Conservation (phyloP, 1,284 basidiomycete genomes). For the Bondarzewia mesenterica region DNA sequence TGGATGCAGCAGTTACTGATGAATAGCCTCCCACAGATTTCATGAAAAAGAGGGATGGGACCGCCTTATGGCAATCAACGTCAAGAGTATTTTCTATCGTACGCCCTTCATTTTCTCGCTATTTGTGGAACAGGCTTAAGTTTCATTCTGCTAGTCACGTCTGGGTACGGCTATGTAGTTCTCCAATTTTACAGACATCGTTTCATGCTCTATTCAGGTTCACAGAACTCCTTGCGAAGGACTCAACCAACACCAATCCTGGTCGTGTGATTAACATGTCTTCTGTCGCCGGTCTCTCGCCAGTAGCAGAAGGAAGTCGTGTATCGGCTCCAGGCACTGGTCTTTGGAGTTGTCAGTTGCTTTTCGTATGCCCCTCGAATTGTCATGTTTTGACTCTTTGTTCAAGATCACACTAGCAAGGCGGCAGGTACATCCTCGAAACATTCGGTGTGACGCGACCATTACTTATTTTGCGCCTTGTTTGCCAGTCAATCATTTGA, state of each 20-base stretch:
- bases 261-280: conserved; percentile 79
- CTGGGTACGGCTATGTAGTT: conserved; percentile 43
- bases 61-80: conserved; percentile 69
- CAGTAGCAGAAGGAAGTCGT: conserved; percentile 37
- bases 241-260: conserved; percentile 58
- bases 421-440: conserved; percentile 43
- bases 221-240: conserved; percentile 58
- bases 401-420: conserved; percentile 70
- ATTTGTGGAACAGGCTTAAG: conserved; percentile 3
- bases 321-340: conserved; percentile 56
- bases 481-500: conserved; percentile 67
- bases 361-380: background rate
- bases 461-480: background rate
- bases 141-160: conserved; percentile 41
- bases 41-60: conserved; percentile 84
- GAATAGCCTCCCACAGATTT: conserved; percentile 27
- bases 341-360: conserved; percentile 71
- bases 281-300: conserved; percentile 58
- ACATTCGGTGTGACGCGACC: background rate
- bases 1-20: background rate
- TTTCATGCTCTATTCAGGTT: conserved; percentile 29
- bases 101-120: conserved; percentile 18
- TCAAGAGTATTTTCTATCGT: conserved; percentile 80
- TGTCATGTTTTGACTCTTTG: conserved; percentile 1
- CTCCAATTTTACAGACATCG: conserved; percentile 9